A percentile compares a stretch with the other conserved stretches of the same genome.
Evolutionary conservation across 345 rosid species (phyloP).

Genomic region (Lenwebbia sp.): DNA sequence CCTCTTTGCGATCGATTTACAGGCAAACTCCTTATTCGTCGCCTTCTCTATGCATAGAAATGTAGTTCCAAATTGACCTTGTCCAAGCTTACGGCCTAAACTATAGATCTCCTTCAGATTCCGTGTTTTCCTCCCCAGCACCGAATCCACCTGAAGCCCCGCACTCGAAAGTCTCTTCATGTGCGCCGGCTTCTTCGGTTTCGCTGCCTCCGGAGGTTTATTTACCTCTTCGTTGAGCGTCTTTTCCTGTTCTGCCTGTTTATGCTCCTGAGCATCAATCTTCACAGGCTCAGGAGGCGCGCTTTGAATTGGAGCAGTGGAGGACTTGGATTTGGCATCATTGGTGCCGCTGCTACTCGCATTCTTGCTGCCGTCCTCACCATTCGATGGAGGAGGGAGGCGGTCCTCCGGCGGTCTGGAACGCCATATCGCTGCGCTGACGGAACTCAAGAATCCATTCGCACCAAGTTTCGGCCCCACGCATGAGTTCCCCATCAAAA

Average conservation of each 20-base stretch:
- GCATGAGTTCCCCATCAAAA: constrained; percentile 82
- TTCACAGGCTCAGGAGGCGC: constrained; percentile 66
- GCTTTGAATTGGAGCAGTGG: constrained; percentile 22
- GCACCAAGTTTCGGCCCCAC: constrained; percentile 64
- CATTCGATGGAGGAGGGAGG: constrained; percentile 27
- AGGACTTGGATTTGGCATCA: neutral
- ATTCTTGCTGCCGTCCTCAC: neutral
- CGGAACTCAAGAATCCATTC: constrained; percentile 70
- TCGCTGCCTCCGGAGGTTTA: constrained; percentile 15
- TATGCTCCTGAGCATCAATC: constrained; percentile 30
- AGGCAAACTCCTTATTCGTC: constrained; percentile 58
- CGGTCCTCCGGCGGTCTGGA: constrained; percentile 40
- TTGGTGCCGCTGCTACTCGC: constrained; percentile 5
- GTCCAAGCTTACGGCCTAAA: constrained; percentile 87
- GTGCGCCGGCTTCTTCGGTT: constrained; percentile 34
- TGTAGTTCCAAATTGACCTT: constrained; percentile 96
- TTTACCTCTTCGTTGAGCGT: constrained; percentile 8
- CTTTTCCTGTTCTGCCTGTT: constrained; percentile 8
- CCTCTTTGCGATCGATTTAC: constrained; percentile 82
- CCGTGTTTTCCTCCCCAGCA: constrained; percentile 70
- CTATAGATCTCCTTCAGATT: constrained; percentile 67
- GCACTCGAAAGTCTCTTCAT: constrained; percentile 54
- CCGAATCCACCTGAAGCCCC: constrained; percentile 57
- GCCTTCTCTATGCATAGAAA: constrained; percentile 65
- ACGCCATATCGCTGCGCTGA: constrained; percentile 75